Conservation (phyloP, 75 land plant species). For the Sequoiadendron giganteum region DNA sequence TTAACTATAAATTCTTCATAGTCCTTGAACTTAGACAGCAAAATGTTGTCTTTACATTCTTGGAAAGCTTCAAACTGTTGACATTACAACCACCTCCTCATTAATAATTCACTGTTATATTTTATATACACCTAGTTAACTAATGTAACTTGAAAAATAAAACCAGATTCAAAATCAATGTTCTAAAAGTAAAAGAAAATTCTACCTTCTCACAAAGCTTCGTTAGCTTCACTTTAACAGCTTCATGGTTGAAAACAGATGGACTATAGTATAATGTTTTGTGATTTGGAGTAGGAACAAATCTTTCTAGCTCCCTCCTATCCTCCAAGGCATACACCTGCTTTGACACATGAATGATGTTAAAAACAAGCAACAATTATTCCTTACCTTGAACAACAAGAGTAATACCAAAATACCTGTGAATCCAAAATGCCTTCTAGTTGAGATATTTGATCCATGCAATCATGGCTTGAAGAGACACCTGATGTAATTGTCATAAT, state of each 20-base stretch:
- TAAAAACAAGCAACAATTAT: not conserved
- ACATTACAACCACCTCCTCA: not conserved
- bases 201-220: slow-evolving; percentile 51
- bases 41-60: slow-evolving; percentile 16
- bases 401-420: slow-evolving; percentile 21
- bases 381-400: not conserved
- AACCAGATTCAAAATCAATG: not conserved
- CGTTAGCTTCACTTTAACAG: slow-evolving; percentile 39
- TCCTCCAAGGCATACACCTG: slow-evolving; percentile 68
- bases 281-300: slow-evolving; percentile 63
- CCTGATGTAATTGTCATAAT: slow-evolving; percentile 23
- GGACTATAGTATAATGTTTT: slow-evolving; percentile 34
- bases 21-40: slow-evolving; percentile 29
- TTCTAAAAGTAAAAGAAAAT: not conserved
- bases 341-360: not conserved
- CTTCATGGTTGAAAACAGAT: slow-evolving; percentile 1
- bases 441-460: slow-evolving; percentile 54
- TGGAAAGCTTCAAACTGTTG: slow-evolving; percentile 41
- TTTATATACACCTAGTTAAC: not conserved
- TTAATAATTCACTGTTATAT: not conserved
- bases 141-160: not conserved
- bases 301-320: slow-evolving; percentile 55
- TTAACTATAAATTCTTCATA: slow-evolving; percentile 40
- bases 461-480: slow-evolving; percentile 48
- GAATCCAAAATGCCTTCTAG: slow-evolving; percentile 65